Evolutionary conservation across 2,329 filamentous ascomycete genomes (phyloP).

Genomic region (Aspergillus sp.): DNA sequence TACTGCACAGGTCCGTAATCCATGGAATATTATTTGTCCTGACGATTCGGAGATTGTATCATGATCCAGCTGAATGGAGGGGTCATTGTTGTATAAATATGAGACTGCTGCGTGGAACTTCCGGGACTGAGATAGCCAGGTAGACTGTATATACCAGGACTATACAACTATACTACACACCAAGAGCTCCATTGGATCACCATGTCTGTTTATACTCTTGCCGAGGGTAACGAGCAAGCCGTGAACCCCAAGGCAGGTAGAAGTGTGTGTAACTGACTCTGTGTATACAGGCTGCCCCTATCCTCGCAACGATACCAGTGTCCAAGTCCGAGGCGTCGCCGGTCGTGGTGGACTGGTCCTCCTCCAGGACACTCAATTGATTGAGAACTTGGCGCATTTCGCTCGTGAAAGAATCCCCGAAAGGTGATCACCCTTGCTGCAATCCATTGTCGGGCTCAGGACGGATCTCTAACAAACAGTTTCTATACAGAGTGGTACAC

Average conservation of each 20-base stretch:
- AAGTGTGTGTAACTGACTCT: not conserved
- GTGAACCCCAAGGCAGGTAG: too few species aligned
- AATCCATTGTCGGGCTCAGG: too few species aligned
- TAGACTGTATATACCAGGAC: not conserved
- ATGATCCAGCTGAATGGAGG: not conserved
- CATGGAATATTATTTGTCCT: not conserved
- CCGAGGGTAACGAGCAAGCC: conserved; percentile 5
- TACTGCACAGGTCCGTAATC: not conserved
- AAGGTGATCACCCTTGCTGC: conserved; percentile 18
- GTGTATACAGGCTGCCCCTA: conserved; percentile 12
- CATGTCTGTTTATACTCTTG: conserved; percentile 6
- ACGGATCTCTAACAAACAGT: not conserved
- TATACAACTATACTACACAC: conserved; percentile 1
- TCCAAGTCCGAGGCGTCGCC: conserved; percentile 7
- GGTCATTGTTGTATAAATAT: not conserved
- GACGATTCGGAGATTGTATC: not conserved
- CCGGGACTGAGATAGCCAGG: not conserved
- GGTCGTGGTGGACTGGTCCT: conserved; percentile 33
- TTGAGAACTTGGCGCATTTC: conserved; percentile 54
- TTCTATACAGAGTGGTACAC: conserved; percentile 9
- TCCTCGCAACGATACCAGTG: conserved; percentile 9
- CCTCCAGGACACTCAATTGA: conserved; percentile 50
- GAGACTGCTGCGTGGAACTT: too few species aligned
- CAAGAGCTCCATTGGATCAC: not conserved
- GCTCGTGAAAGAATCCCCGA: conserved; percentile 54